Evolutionary conservation across 2,329 filamentous ascomycete genomes (phyloP), one percentile per base, ranked within the genome.

Genomic region (Penicillium sp.): DNA sequence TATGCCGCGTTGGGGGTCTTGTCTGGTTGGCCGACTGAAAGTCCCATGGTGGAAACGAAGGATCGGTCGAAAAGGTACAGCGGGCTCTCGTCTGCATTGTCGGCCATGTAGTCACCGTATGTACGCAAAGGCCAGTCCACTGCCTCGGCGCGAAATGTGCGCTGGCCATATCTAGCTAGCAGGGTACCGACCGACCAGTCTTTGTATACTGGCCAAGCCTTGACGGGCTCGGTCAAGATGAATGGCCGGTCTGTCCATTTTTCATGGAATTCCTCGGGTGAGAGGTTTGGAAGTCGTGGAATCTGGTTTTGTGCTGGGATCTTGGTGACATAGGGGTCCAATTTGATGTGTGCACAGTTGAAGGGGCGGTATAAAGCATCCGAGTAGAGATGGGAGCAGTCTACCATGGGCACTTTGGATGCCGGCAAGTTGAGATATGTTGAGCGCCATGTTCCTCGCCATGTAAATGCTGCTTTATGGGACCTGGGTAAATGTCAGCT

Each of bases 311-410:
- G 67, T 27, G 69, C 58, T 2, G 90, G 89, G 29, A 96, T 95
- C 41, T 79, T 80, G 20, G 75, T 74, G 7, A 81, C 77, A 65
- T 85, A 95, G 2, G 80, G 78, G 6, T 73, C 66, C 32, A 95
- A 71, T 1, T 78, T 69, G 23, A 89, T 82, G 62, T 95, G 81
- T 37, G 88, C 86, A 72, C 91, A 97, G 56, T 87, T 85, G 66
- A 94, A 97, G 0, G 91, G 91, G 8, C 90, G 81, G 68, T 96
- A 88, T 20, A 97, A 77, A 6, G 87, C 83, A 68, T 98, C 91
- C 11, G 91, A 96, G 68, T 87, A 97, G 42, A 97, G 81, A 59
- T 83, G 81, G 42, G 77, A 77, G 69, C 90, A 95, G 57, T 86
- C 78, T 28, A 95, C 73, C 10, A 69, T 74, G 29, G 81, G 76